Evolutionary conservation across 208 protist genomes (phyloP), one percentile per base, ranked within the genome.

Genomic region (Wallacemonas rigidus): DNA sequence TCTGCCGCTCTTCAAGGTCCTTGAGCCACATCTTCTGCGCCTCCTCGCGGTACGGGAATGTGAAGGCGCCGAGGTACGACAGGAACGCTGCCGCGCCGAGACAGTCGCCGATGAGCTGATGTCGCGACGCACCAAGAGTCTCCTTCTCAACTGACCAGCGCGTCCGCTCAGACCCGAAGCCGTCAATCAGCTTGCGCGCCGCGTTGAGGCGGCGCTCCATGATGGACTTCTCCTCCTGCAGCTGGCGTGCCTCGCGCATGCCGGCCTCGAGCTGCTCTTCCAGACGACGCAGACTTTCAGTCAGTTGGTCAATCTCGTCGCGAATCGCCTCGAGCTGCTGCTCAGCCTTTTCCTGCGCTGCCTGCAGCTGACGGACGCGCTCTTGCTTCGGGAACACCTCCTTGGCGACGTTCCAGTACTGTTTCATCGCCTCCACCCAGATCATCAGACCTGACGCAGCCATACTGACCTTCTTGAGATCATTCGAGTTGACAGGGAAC

Each of bases 1-100:
- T 96, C 38, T 87, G 61, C 26, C 83, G 75, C 71, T 91, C 79
- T 7, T 72, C 69, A 41, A 99, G 76, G 78, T 99, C 95, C n/a
- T 64, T 73, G 62, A 98, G 71, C 96, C 97, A 99, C 57, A 92
- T 73, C 4, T 80, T 80, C 47, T 98, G 81, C 58, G 99, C 93
- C 72, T 95, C 84, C 44, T 93, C 76, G 15, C 99, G 90, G 87
- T 98, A 99, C 15, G 98, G 95, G 64, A 97, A 98, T 8, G 95
- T 99, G 78, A 99, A 99, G 35, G 98, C 95, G 38, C 98, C 98
- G 38, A 98, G 81, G 87, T 99, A 99, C 8, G 94, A 98, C 15
- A 99, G 77, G 76, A 99, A 99, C 5, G 96, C 93, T 2, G 98
- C 88, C 2, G 94, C 92, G 8, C 98, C 82, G n/a, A 99, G 88